These are phyloP conservation scores for Artemisia annua DNA, from an alignment of 129 eudicot genomes.

Conservation along the genomic window DNA sequence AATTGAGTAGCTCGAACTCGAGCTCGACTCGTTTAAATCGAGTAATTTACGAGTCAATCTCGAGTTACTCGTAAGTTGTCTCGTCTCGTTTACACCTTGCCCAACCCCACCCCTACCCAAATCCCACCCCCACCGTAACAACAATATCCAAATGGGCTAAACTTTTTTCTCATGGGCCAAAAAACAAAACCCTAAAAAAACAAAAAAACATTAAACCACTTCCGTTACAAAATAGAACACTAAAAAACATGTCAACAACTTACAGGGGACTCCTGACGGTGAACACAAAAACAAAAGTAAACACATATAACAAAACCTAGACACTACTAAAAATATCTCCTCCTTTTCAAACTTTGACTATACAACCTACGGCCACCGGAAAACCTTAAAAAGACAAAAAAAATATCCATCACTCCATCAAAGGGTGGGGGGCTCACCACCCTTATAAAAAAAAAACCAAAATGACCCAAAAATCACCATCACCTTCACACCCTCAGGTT, in stretches of 20 bases:
- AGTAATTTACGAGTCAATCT: too few relatives aligned
- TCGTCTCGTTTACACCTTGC: too few relatives aligned
- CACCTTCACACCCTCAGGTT: conserved; percentile 28
- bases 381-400: conserved; percentile 12
- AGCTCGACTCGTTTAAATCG: too few relatives aligned
- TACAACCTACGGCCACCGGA: conserved; percentile 15
- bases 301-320: neutral
- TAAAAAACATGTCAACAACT: neutral
- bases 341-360: conserved; percentile 5
- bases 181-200: neutral
- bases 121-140: too few relatives aligned
- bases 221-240: neutral
- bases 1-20: too few relatives aligned
- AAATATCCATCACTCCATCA: neutral
- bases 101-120: too few relatives aligned
- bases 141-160: neutral
- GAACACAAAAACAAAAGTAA: neutral
- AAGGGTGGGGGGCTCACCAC: conserved; percentile 40
- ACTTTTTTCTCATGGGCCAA: neutral
- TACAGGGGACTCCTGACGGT: conserved; percentile 14
- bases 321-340: conserved; percentile 8
- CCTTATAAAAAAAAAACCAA: neutral
- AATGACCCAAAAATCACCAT: conserved; percentile 39
- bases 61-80: too few relatives aligned
- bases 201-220: too few relatives aligned